Evolutionary conservation across 2,329 filamentous ascomycete species (phyloP).

Genomic region (Macrophomina phaseolina): DNA sequence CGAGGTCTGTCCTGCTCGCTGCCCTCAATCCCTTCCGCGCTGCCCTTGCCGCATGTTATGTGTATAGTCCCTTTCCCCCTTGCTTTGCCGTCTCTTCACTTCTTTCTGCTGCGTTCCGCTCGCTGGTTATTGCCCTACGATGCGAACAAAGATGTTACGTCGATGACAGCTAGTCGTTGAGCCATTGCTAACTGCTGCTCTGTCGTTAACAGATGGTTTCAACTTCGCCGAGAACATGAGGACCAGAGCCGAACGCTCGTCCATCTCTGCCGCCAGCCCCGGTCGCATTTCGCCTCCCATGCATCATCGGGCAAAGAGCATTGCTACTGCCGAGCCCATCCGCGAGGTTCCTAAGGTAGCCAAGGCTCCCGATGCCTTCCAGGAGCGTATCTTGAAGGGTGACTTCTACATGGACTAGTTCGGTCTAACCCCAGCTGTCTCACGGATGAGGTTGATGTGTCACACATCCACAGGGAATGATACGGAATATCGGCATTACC

Average conservation of each 20-base stretch:
- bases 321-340: constrained; percentile 64
- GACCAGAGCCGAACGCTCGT: constrained; percentile 81
- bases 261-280: constrained; percentile 59
- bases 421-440: too few relatives aligned
- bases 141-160: constrained; percentile 12
- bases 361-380: constrained; percentile 79
- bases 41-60: constrained; percentile 27
- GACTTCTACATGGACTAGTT: constrained; percentile 95
- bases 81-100: constrained; percentile 5
- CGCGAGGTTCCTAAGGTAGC: constrained; percentile 64
- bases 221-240: constrained; percentile 97
- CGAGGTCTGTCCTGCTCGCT: constrained; percentile 62
- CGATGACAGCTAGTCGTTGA: constrained; percentile 40
- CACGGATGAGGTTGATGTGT: neutral
- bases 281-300: constrained; percentile 32
- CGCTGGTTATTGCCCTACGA: neutral
- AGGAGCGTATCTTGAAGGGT: constrained; percentile 95
- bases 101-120: constrained; percentile 7
- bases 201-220: constrained; percentile 81
- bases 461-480: neutral
- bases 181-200: constrained; percentile 66
- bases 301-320: constrained; percentile 73
- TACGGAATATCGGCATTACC: neutral
- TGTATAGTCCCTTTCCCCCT: constrained; percentile 41
- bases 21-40: constrained; percentile 33